Conservation (phyloP, 768 basidiomycete genomes). For the Boletus patriciae region DNA sequence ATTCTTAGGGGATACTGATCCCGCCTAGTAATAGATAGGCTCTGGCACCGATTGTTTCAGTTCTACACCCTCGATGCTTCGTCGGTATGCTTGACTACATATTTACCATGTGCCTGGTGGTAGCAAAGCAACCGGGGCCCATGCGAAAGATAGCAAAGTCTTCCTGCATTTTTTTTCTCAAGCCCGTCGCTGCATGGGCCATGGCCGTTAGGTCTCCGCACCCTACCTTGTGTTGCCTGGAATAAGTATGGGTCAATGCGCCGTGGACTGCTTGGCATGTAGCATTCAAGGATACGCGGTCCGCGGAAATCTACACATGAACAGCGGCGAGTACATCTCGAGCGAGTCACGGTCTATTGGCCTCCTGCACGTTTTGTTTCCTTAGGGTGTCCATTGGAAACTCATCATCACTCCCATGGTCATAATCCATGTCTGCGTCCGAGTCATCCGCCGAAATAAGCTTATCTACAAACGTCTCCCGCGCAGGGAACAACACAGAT, state of each 20-base stretch:
- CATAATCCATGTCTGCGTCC: background rate
- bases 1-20: background rate
- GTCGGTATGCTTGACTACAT: too few species aligned
- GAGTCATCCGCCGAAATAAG: conserved; percentile 34
- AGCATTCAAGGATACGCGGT: too few species aligned
- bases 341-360: background rate
- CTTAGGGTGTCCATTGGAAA: background rate
- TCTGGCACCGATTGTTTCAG: background rate
- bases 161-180: too few species aligned
- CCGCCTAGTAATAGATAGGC: background rate
- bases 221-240: too few species aligned
- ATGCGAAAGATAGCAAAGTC: too few species aligned
- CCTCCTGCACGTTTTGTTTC: background rate
- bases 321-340: background rate
- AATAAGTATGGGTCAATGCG: too few species aligned
- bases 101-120: too few species aligned
- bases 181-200: too few species aligned
- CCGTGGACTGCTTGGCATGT: too few species aligned
- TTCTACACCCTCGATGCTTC: too few species aligned
- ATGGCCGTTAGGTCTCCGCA: too few species aligned
- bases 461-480: conserved; percentile 27
- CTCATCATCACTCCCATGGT: background rate
- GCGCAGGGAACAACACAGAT: conserved; percentile 32
- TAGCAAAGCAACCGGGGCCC: too few species aligned
- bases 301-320: background rate